A percentile compares a stretch with the other conserved stretches of the same genome.
Evolutionary conservation across 148 eudicot species (phyloP).

Genomic region (Cornus controversa): DNA sequence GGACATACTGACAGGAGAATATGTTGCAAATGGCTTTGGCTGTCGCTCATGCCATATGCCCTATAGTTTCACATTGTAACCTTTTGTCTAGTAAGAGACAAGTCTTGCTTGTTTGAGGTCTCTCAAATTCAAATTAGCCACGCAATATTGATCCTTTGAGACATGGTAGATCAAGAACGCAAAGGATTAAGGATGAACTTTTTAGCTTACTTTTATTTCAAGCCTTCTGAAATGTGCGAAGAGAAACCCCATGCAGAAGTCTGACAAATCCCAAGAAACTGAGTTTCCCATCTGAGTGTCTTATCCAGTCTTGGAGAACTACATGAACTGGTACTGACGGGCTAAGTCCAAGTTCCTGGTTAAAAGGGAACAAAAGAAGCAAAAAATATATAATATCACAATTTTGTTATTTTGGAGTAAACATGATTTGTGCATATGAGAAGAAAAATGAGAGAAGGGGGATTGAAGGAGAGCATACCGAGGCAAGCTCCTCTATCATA

Average conservation of each 20-base stretch:
- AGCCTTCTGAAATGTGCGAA: constrained; percentile 73
- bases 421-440: background rate
- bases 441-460: too few species aligned
- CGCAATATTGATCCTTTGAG: background rate
- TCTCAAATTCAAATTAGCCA: background rate
- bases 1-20: background rate
- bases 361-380: background rate
- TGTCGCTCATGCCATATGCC: background rate
- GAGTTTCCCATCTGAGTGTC: constrained; percentile 92
- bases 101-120: background rate
- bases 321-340: constrained; percentile 93
- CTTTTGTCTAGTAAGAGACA: background rate
- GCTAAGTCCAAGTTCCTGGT: constrained; percentile 90
- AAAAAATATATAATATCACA: background rate
- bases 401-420: background rate
- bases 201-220: constrained; percentile 3
- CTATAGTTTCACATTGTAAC: background rate
- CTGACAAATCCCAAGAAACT: constrained; percentile 91
- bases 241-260: constrained; percentile 81
- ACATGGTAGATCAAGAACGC: background rate
- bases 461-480: constrained; percentile 39
- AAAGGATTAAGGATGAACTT: background rate
- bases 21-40: background rate
- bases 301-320: constrained; percentile 93
- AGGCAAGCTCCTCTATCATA: constrained; percentile 95